Evolutionary conservation across 2,329 filamentous ascomycete genomes (phyloP), one percentile per base, ranked within the genome.

Genomic region (Dactylellina sp.): DNA sequence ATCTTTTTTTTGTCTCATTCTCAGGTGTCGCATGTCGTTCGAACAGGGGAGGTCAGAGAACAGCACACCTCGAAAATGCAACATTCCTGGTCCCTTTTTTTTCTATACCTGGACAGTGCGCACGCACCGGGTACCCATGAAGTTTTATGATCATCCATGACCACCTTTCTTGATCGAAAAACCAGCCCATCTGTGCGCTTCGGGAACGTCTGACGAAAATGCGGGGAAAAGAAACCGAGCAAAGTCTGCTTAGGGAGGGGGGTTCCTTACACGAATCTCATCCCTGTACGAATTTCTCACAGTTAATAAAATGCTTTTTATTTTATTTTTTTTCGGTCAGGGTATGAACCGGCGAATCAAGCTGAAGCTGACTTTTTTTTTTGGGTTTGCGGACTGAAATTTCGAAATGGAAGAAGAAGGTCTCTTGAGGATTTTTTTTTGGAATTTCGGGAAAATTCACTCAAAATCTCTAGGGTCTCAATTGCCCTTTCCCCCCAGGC

Each of bases 131-230:
- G 24, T 2, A 47, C 56, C 47, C 39, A 56, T 62, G 47, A 56
- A 70, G 44, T 35, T 35, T 18, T 50, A 28, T 40, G 42, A 71
- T 53, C 39, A 62, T 39, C 56, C 60, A 50, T 39, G 37, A 57
- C 47, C 24, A 28, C 49, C 9, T 42, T 53, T 32, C 9, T 37
- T 52, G 24, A n/a, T 35, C 18, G 37, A 44, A 44, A 46, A 32
- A n/a, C n/a, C n/a, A n/a, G n/a, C n/a, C n/a, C 37, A 42, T 55
- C 68, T 66, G 61, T 74, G 70, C 63, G 61, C 35, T 62, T 66
- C 61, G 61, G 70, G 70, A 66, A 65, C 61, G 70, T 74, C 61
- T 74, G 70, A 74, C 70, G 70, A 74, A 74, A 74, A 74, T 74
- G 70, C 70, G 70, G 70, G 70, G 70, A 66, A 74, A 62, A 35